Conservation (phyloP, 1,284 basidiomycete species). For the Stereum hirsutum region DNA sequence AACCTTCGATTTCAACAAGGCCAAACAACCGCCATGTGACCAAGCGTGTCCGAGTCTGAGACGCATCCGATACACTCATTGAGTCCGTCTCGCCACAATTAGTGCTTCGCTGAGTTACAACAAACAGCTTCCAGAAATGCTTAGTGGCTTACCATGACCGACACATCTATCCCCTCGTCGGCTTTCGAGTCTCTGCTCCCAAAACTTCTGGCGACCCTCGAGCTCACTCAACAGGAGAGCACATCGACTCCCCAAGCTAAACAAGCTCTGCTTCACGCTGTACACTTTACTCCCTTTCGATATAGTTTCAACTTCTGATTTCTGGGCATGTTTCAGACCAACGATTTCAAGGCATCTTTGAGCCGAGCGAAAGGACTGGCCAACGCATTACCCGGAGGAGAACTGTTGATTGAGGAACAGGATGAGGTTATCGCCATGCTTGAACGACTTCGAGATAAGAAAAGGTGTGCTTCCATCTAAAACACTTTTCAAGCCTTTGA, state of each 20-base stretch:
- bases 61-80: background rate
- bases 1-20: conserved; percentile 1
- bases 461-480: conserved; percentile 32
- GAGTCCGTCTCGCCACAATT: too few species aligned
- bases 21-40: conserved; percentile 3
- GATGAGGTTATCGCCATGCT: conserved; percentile 58
- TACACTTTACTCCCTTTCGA: conserved; percentile 14
- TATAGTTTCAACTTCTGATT: background rate
- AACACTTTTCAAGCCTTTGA: too few species aligned
- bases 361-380: conserved; percentile 49
- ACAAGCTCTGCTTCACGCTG: conserved; percentile 55
- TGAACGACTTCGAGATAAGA: conserved; percentile 44
- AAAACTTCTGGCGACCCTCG: conserved; percentile 43
- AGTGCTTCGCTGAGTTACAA: background rate
- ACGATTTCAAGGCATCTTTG: conserved; percentile 50
- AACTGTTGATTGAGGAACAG: conserved; percentile 53
- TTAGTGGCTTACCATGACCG: background rate
- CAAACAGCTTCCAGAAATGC: too few species aligned
- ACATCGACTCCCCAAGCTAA: conserved; percentile 42
- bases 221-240: conserved; percentile 46
- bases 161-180: conserved; percentile 25
- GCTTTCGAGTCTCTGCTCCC: conserved; percentile 43
- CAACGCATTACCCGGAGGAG: conserved; percentile 49
- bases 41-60: background rate
- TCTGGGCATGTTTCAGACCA: conserved; percentile 34